A percentile compares a stretch with the other conserved stretches of the same genome.
These are phyloP conservation scores for Leishmania braziliensis DNA, from an alignment of 208 protist species.

Conservation along the genomic window DNA sequence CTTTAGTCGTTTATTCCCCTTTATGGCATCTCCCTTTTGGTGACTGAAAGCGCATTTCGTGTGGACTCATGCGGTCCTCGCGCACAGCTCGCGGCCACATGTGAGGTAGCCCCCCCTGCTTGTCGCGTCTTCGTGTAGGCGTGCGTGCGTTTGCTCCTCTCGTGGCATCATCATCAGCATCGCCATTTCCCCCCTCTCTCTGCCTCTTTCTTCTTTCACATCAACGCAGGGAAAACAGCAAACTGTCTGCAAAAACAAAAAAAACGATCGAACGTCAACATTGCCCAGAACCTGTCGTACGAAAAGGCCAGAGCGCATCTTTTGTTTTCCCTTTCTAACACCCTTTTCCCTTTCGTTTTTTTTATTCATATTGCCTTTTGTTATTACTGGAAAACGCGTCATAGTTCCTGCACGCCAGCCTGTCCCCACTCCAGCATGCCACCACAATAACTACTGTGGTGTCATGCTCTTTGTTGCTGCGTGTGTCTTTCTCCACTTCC, in stretches of 20 bases:
- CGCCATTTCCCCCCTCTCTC: background rate
- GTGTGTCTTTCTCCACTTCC: background rate
- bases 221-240: background rate
- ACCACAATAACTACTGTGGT: background rate
- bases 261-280: background rate
- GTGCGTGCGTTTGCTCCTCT: background rate
- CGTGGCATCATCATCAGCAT: background rate
- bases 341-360: too few species aligned
- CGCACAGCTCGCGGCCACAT: background rate
- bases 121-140: background rate
- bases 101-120: background rate
- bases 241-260: slow-evolving; percentile 1
- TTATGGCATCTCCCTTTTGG: background rate
- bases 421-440: background rate
- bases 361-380: too few species aligned
- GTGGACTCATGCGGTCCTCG: background rate
- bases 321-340: background rate
- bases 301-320: background rate
- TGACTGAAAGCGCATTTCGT: background rate
- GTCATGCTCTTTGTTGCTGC: background rate
- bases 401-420: too few species aligned
- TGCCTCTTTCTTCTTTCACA: background rate
- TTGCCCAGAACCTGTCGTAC: background rate
- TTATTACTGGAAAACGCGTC: too few species aligned
- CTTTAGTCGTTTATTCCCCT: background rate